Percentiles rank a stretch among this genome's conserved stretches.
These are phyloP conservation scores for Fusarium keratoplasticum DNA, from an alignment of 2,329 filamentous ascomycete species.

Conservation along the genomic window DNA sequence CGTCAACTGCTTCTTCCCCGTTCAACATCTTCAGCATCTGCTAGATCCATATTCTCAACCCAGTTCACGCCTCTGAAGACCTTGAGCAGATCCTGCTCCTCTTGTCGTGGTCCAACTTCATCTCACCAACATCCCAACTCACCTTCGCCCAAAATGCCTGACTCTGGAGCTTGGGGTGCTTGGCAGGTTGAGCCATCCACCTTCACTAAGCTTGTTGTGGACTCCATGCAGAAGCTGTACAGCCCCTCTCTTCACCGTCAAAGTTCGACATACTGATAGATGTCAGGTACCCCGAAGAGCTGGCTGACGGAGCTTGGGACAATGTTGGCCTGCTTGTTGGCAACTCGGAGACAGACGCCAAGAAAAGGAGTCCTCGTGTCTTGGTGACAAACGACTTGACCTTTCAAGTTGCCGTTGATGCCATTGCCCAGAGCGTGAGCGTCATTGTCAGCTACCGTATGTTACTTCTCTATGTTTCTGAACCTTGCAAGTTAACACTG, in stretches of 20 bases:
- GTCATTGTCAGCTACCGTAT: conserved; percentile 90
- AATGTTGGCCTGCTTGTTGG: conserved; percentile 87
- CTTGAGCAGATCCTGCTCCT: conserved; percentile 30
- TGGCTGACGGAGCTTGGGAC: conserved; percentile 93
- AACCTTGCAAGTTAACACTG: neutral
- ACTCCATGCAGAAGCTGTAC: conserved; percentile 82
- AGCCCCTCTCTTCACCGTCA: neutral
- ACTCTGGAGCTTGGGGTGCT: conserved; percentile 51
- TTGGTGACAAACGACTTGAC: conserved; percentile 89
- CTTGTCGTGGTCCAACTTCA: conserved; percentile 16
- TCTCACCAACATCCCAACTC: neutral
- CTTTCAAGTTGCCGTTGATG: conserved; percentile 88
- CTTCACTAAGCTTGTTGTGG: conserved; percentile 73
- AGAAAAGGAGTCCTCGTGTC: conserved; percentile 52
- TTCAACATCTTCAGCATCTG: neutral
- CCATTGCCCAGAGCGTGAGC: conserved; percentile 79
- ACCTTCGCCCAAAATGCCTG: conserved; percentile 38
- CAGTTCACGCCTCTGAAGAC: neutral
- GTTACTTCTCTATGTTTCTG: conserved; percentile 5
- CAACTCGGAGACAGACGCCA: conserved; percentile 52
- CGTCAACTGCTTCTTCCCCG: neutral
- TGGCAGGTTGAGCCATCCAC: conserved; percentile 53
- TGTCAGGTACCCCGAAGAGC: conserved; percentile 83
- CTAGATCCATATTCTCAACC: neutral
- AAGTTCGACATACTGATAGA: neutral